These are phyloP conservation scores for Vigna mungo DNA, from an alignment of 306 rosid species.

Conservation along the genomic window DNA sequence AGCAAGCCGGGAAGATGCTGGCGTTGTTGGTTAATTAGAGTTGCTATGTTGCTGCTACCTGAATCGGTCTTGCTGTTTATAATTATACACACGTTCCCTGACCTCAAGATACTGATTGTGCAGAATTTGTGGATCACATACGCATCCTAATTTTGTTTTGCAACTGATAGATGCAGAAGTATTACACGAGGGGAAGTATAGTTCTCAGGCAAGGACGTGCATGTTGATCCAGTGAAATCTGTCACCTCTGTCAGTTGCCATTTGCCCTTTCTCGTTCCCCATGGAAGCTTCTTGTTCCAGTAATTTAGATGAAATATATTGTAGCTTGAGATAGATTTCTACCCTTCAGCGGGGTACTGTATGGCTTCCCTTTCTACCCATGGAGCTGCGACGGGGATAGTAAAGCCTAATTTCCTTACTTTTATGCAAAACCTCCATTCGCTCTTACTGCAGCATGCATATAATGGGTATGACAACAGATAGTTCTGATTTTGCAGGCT, in stretches of 20 bases:
- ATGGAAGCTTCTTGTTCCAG: slow-evolving; percentile 32
- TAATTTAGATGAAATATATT: slow-evolving; percentile 39
- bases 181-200: slow-evolving; percentile 22
- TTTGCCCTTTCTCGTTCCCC: slow-evolving; percentile 11
- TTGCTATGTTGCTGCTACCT: slow-evolving; percentile 39
- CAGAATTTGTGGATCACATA: slow-evolving; percentile 43
- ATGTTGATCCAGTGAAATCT: slow-evolving; percentile 35
- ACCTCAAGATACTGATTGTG: slow-evolving; percentile 44
- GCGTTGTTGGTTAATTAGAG: slow-evolving; percentile 56
- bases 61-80: slow-evolving; percentile 45
- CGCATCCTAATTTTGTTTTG: slow-evolving; percentile 42
- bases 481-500: slow-evolving; percentile 28
- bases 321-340: slow-evolving; percentile 41
- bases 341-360: slow-evolving; percentile 24
- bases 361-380: slow-evolving; percentile 7
- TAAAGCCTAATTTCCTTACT: slow-evolving; percentile 22
- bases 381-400: slow-evolving; percentile 22
- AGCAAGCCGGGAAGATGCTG: slow-evolving; percentile 52
- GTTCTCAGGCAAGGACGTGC: slow-evolving; percentile 40
- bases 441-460: slow-evolving; percentile 29
- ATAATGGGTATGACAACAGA: slow-evolving; percentile 27
- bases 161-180: slow-evolving; percentile 47
- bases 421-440: slow-evolving; percentile 41
- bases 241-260: slow-evolving; percentile 36
- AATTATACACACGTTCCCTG: slow-evolving; percentile 35